Base-by-base conservation (phyloP, 257 asterid species). In the Capsicum pubescens region DNA sequence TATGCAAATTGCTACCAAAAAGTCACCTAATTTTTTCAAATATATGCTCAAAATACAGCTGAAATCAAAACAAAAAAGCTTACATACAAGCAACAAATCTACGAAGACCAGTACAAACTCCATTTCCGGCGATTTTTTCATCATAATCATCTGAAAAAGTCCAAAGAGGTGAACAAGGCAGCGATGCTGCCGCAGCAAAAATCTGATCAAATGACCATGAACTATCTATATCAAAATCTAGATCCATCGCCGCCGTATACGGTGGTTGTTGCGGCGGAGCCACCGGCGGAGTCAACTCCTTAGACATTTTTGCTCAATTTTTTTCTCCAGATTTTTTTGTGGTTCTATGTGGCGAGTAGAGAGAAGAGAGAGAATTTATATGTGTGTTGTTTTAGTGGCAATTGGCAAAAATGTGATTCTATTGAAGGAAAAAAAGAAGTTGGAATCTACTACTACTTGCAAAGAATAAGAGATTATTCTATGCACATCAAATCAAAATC, bases 51-150 rank as follows among this genome's bases (percentile, higher is more conserved):
- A 44, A 70, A 36, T 36, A 68, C 32, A 69, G 15, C 78, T 42
- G 9, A 70, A 69, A 11, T 8, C 14, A 70, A 66, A 66, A 8
- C 50, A 1, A 4, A 69, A 74, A 52, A 61, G 81, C 63, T 76
- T 21, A 52, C 81, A 76, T 76, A 76, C 81, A 76, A 76, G 81
- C 61, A 12, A 54, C 63, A 26, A 76, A 76, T 76, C 63, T 76
- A 76, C 81, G 81, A 1, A 50, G 8, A 19, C 39, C 80, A 9
- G 42, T n/a, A 17, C 59, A 46, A 12, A 72, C 8, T 46, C 39
- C 56, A 72, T 72, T 72, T 72, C 60, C 80, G 15, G 26, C 48
- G 0, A 11, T n/a, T 26, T 76, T 76, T 50, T 76, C 63, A 1
- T 76, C 81, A 7, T 50, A 26, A 21, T 76, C 81, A 52, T 76